Base-by-base conservation (phyloP, 1,284 basidiomycete genomes). In the Pseudozyma pruni region DNA sequence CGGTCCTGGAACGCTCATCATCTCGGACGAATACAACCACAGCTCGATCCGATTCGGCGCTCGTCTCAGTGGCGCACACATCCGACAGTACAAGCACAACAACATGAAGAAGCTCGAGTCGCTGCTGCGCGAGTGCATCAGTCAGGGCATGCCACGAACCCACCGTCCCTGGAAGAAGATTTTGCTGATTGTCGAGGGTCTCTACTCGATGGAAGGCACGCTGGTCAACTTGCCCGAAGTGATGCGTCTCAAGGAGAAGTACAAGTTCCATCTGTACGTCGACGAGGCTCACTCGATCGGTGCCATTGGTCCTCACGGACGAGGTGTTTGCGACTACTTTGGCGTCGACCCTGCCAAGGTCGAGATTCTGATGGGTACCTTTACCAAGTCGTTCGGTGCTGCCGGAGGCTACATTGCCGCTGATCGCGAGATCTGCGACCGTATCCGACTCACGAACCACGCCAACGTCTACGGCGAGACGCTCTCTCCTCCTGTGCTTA, bases 141-240 rank as follows among this genome's bases (percentile, higher is more conserved):
- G 90, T 73, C 95, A 98, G 83, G 95, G 95, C 23, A 95, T 98
- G 83, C 94, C 95, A 2, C 90, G 94, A 84, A 98, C 94, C 0
- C 96, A 98, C 83, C 85, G 95, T 16, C 96, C 95, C 2, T 98
- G 95, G 95, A 97, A 96, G 86, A 98, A 97, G 87, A 98, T 99
- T 71, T 81, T 98, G 42, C 76, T 99, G 44, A 89, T 98, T 58
- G 93, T 98, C 32, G 95, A 99, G 83, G 95, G 95, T 3, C 84
- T 99, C 42, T 98, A 93, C 85, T 94, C 91, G 69, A 99, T 99
- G 96, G 95, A 99, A 84, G 96, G 95, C 22, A 94, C 92, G 8
- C 82, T 98, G 67, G 89, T 91, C 51, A 89, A 97, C 83, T 81
- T 99, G 46, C 94, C 94, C 1, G 86, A 82, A 11, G 85, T 99